Base-by-base conservation (phyloP, 106 monocot species). In the Cymbidium sinense region DNA sequence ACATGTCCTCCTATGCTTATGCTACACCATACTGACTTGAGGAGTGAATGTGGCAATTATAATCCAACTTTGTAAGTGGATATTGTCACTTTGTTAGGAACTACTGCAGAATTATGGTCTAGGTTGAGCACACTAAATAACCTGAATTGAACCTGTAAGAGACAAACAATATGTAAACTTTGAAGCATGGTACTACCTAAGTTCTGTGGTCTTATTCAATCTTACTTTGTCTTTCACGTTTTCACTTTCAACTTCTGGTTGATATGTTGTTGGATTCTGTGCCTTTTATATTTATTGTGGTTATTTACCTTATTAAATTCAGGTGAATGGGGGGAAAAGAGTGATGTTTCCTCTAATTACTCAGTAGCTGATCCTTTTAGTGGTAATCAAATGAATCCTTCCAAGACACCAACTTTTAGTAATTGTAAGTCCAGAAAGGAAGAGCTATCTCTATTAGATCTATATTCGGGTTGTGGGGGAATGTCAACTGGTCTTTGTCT, bases 401-500 rank as follows among this genome's bases (percentile, higher is more conserved):
- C 15, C 19, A 3, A 19, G 41, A 70, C 77, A 33, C 74, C 44
- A 74, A 18, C 76, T n/a, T 33, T 80, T 43, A 70, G 29, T 41
- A 82, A 58, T 65, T 55, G 1, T 33, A 70, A 76, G 25, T 70
- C 55, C 34, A 76, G 78, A 76, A 86, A 80, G 21, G 69, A 36
- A 70, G 87, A 93, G 65, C 50, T 96, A 64, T 50, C 87, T 73
- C 80, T 96, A 54, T 83, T 96, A 79, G 96, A 96, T 85, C 82
- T 96, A 33, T 96, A 89, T 85, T 87, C 86, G 82, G 96, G 96
- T 72, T 96, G 96, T 84, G 96, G 96, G 76, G 96, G 91, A 62
- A 93, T 96, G 93, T 96, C 96, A 74, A 93, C 89, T 82, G 93
- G 96, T 31, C 87, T 96, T 79, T 86, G 87, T 75, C 47, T 88